Evolutionary conservation across 2,329 filamentous ascomycete species (phyloP).

Genomic region (Blumeria hordei): DNA sequence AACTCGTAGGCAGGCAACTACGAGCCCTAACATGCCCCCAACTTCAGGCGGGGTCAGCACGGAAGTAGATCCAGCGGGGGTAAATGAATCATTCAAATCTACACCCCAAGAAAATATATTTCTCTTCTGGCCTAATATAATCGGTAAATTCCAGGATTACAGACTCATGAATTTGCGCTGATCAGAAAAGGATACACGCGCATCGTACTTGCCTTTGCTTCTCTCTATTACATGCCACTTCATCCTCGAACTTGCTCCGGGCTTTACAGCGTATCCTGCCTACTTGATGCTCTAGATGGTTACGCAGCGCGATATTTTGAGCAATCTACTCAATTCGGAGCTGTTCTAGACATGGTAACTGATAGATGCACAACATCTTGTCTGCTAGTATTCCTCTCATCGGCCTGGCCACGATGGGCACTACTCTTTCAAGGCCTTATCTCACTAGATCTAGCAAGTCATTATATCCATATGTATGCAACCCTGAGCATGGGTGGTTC

Average conservation of each 20-base stretch:
- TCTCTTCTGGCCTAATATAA: slow-evolving; percentile 59
- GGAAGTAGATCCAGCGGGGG: not conserved
- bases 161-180: slow-evolving; percentile 4
- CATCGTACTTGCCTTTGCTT: slow-evolving; percentile 63
- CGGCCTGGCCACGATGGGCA: slow-evolving; percentile 81
- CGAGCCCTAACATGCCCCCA: not conserved
- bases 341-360: slow-evolving; percentile 96
- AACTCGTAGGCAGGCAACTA: too few species aligned
- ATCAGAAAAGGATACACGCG: slow-evolving; percentile 41
- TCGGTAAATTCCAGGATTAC: slow-evolving; percentile 28
- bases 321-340: slow-evolving; percentile 87
- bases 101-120: slow-evolving; percentile 49
- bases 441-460: slow-evolving; percentile 75
- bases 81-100: not conserved
- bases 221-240: slow-evolving; percentile 96
- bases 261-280: slow-evolving; percentile 79
- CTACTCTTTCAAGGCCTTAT: slow-evolving; percentile 89
- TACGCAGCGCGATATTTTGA: slow-evolving; percentile 70
- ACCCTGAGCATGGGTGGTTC: slow-evolving; percentile 70
- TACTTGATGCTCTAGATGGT: slow-evolving; percentile 87
- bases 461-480: slow-evolving; percentile 99
- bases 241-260: slow-evolving; percentile 88
- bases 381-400: slow-evolving; percentile 79
- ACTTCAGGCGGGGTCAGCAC: not conserved
- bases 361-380: slow-evolving; percentile 94